Evolutionary conservation across 495 filamentous ascomycete genomes (phyloP), one percentile per base, ranked within the genome.

Genomic region (Neurospora tetraspora): DNA sequence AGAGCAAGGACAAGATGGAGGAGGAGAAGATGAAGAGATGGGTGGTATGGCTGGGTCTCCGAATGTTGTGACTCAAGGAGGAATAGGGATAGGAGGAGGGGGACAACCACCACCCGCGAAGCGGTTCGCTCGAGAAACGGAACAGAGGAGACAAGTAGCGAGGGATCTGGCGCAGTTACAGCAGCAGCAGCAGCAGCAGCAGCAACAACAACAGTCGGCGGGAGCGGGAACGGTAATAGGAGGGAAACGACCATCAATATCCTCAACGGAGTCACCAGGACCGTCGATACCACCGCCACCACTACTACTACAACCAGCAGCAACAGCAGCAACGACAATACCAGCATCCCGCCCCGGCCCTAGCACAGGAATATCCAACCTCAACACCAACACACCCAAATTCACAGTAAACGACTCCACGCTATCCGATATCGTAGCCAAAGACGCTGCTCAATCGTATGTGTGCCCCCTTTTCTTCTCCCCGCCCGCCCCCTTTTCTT

Each of bases 391-490:
- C 53, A 39, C 59, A 9, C 16, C 72, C 20, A 39, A 68, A 1
- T 31, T 20, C 69, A 40, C 27, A 11, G 70, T 69, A 27, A 53
- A 71, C 18, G 77, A 74, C 12, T 74, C 75, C 0, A 68, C 75
- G 1, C 69, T 81, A 11, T 82, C 80, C 10, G 80, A 82, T 69
- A 73, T 82, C 36, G 77, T 82, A n/a, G 80, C 80, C 69, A 81
- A 73, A 43, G 80, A 82, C 53, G 80, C 80, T 5, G 80, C 78
- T 1, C 74, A 78, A 72, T 74, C 73, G 80, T 81, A 74, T 53
- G 76, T 61, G 16, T 4, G 3, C 53, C 47, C 38, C 10, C 38
- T 34, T 69, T 39, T 8, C 12, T 27, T 5, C 9, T 38, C 10
- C 10, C 40, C 40, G 16, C 4, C 11, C 3, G 9, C 10, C 23